Evolutionary conservation across 139 green algal genomes (phyloP), one percentile per base, ranked within the genome.

Genomic region (Edaphochlamys debaryana): DNA sequence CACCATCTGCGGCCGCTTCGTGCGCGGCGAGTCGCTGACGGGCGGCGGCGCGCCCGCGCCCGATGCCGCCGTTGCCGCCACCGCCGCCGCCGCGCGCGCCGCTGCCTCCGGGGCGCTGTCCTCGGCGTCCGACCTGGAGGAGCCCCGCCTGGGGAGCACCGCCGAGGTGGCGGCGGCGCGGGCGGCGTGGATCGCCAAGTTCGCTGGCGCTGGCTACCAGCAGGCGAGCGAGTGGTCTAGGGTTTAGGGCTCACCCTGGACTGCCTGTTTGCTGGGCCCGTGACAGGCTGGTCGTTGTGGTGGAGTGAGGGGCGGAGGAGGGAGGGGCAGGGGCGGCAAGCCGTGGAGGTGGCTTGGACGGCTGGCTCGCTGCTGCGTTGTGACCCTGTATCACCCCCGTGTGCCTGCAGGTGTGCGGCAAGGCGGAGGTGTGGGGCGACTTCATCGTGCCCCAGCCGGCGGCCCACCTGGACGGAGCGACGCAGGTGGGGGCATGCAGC

Each of bases 161-260:
- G 52, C 50, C 52, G 50, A 52, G 30, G 50, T 50, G 1, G 32
- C 6, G 19, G 25, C 40, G 13, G 67, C 54, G 62, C 37, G 29
- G 52, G 50, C 56, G 1, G 27, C 40, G 7, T 45, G 56, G 37
- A 34, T 88, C 52, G 85, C 91, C 80, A 88, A 90, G 38, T 89
- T 96, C 48, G 92, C 92, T 38, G 95, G 95, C 0, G 82, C 86
- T n/a, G 94, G 94, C 8, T 98, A 98, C 80, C 89, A 96, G 85
- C 94, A 98, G 92, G 95, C n/a, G n/a, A n/a, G n/a, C n/a, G n/a
- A n/a, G n/a, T n/a, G n/a, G n/a, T n/a, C n/a, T n/a, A n/a, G n/a
- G n/a, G n/a, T n/a, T n/a, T n/a, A n/a, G n/a, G n/a, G n/a, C n/a
- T n/a, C n/a, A n/a, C n/a, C n/a, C n/a, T n/a, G n/a, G n/a, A n/a